These are phyloP conservation scores for Ogataea wickerhamii DNA, from an alignment of 805 yeast genomes.

Conservation along the genomic window DNA sequence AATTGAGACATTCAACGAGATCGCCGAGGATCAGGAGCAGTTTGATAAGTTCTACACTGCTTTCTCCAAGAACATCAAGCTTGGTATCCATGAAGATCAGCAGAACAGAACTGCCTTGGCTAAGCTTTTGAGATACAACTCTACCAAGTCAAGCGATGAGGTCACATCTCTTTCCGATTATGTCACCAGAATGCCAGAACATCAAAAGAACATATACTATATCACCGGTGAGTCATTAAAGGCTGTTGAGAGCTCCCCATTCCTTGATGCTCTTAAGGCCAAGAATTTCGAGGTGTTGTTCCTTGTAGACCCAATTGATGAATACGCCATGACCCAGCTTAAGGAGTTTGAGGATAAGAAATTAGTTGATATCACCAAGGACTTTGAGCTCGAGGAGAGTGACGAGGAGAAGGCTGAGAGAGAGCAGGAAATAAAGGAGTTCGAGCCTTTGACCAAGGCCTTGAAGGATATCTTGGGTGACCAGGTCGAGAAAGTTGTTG, in stretches of 20 bases:
- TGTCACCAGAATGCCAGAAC: conserved; percentile 99
- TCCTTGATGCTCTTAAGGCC: conserved; percentile 97
- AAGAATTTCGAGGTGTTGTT: conserved; percentile 97
- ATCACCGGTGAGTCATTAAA: conserved; percentile 98
- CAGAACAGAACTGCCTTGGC: conserved; percentile 96
- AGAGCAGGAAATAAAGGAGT: conserved; percentile 90
- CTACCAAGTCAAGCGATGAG: conserved; percentile 94
- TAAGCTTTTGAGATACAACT: conserved; percentile 93
- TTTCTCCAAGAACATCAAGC: conserved; percentile 95
- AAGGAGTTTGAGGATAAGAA: conserved; percentile 99
- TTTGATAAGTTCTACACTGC: conserved; percentile 98
- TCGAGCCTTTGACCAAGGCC: conserved; percentile 90
- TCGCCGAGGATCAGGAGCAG: conserved; percentile 98
- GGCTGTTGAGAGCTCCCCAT: conserved; percentile 98
- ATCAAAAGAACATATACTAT: conserved; percentile 98
- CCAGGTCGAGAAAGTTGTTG: conserved; percentile 98
- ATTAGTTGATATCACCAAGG: conserved; percentile 98
- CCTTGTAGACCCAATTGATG: conserved; percentile 99
- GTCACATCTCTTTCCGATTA: conserved; percentile 92
- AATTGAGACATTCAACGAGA: conserved; percentile 98
- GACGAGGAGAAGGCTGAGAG: conserved; percentile 95
- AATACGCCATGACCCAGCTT: conserved; percentile 98
- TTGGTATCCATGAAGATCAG: conserved; percentile 98
- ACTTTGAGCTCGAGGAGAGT: conserved; percentile 96
- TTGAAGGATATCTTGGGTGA: conserved; percentile 97